phyloP scores from a whole-genome alignment of 805 yeast genomes.

The Pichia paraexigua region DNA sequence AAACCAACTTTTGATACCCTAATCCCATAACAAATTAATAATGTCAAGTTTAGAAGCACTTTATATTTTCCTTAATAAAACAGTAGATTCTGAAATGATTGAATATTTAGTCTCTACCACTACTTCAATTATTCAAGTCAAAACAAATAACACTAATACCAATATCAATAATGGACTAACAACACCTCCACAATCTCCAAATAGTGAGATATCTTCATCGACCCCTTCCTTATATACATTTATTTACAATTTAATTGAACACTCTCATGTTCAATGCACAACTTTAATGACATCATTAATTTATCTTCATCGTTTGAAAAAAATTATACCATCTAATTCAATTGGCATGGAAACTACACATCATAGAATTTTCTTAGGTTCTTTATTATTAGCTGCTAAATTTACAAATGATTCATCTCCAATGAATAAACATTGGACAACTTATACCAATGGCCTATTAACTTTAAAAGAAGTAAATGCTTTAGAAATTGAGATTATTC shows the following conservation, averaged over 20 bases:
- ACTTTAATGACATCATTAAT: conserved; percentile 90
- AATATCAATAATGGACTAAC: conserved; percentile 18
- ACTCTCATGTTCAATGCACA: conserved; percentile 90
- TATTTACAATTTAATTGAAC: conserved; percentile 62
- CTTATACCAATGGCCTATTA: conserved; percentile 81
- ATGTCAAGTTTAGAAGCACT: conserved; percentile 43
- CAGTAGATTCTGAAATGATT: conserved; percentile 52
- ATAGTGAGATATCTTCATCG: conserved; percentile 13
- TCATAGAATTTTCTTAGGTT: conserved; percentile 86
- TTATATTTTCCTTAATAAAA: conserved; percentile 43
- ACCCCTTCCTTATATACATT: conserved; percentile 49
- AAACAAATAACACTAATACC: not conserved
- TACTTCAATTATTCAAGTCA: conserved; percentile 41
- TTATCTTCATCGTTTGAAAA: conserved; percentile 69
- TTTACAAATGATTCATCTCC: conserved; percentile 91
- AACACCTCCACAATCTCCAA: conserved; percentile 35
- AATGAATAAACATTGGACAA: conserved; percentile 92
- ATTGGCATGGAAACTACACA: conserved; percentile 89
- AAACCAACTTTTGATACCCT: not conserved
- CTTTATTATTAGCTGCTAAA: conserved; percentile 87
- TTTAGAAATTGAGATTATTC: conserved; percentile 82
- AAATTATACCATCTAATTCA: conserved; percentile 76
- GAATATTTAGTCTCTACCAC: conserved; percentile 52
- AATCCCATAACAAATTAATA: not conserved
- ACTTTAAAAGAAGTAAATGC: conserved; percentile 74